These are phyloP conservation scores for Suillus decipiens DNA, from an alignment of 768 basidiomycete species.

Conservation along the genomic window DNA sequence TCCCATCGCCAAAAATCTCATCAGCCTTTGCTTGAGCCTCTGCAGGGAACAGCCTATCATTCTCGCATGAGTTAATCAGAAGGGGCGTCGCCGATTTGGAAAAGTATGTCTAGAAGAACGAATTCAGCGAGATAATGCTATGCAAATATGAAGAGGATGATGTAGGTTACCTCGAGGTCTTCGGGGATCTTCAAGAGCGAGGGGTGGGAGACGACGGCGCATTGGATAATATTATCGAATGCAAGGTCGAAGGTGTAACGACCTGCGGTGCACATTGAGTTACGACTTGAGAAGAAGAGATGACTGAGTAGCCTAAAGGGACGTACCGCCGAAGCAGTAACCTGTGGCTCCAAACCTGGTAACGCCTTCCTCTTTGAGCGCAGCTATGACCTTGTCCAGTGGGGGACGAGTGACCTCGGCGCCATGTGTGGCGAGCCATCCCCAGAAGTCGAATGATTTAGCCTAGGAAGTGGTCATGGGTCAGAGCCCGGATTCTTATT, in stretches of 20 bases:
- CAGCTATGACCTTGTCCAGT: slow-evolving; percentile 39
- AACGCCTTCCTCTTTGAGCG: slow-evolving; percentile 41
- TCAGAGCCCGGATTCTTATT: neutral
- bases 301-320: neutral
- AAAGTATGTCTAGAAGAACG: slow-evolving; percentile 48
- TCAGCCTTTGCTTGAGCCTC: slow-evolving; percentile 49
- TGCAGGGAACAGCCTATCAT: slow-evolving; percentile 51
- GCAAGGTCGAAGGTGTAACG: slow-evolving; percentile 66
- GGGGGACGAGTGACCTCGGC: slow-evolving; percentile 33
- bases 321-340: slow-evolving; percentile 43
- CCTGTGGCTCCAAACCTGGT: slow-evolving; percentile 41
- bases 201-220: slow-evolving; percentile 56
- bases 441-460: slow-evolving; percentile 38
- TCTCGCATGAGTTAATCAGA: slow-evolving; percentile 66
- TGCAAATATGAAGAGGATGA: neutral
- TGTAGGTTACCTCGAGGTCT: slow-evolving; percentile 56
- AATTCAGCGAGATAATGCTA: neutral
- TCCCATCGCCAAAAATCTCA: slow-evolving; percentile 47
- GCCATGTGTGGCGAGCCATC: slow-evolving; percentile 49
- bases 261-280: slow-evolving; percentile 27
- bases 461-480: slow-evolving; percentile 7
- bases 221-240: slow-evolving; percentile 53
- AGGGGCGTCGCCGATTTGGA: slow-evolving; percentile 51
- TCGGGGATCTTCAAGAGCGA: slow-evolving; percentile 56
- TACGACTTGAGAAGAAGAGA: neutral